Conservation (phyloP, 331 rosid genomes). For the Rosa hybrid region DNA sequence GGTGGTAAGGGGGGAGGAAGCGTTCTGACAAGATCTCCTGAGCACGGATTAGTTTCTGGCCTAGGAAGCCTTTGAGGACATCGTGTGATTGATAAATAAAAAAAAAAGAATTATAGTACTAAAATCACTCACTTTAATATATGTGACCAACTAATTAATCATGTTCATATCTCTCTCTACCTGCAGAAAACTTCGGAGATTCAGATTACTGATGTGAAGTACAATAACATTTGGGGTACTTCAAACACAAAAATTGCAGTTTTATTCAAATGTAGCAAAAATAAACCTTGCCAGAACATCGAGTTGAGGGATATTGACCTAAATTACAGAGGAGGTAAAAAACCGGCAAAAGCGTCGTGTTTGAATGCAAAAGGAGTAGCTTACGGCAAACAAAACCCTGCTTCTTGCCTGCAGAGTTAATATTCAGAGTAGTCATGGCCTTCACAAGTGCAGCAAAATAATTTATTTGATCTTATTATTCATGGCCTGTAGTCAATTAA, state of each 20-base stretch:
- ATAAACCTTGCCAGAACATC: conserved; percentile 26
- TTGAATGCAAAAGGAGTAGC: conserved; percentile 13
- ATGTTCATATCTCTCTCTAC: not conserved
- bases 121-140: too few species aligned
- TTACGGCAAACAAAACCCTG: conserved; percentile 19
- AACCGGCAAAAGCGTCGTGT: conserved; percentile 2
- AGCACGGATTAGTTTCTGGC: too few species aligned
- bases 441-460: not conserved
- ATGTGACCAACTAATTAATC: too few species aligned
- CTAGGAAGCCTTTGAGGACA: too few species aligned
- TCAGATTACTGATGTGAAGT: conserved; percentile 31
- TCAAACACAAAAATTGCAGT: conserved; percentile 29
- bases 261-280: conserved; percentile 20
- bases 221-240: conserved; percentile 33
- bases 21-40: too few species aligned
- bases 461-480: not conserved
- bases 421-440: not conserved
- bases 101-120: too few species aligned
- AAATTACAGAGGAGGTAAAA: not conserved
- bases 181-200: conserved; percentile 32
- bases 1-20: too few species aligned
- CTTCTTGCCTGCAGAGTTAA: conserved; percentile 21
- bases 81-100: too few species aligned
- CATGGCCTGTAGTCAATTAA: not conserved
- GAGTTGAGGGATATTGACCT: conserved; percentile 22